Conservation (phyloP, 345 rosid genomes). For the Citrus cavaleriei region DNA sequence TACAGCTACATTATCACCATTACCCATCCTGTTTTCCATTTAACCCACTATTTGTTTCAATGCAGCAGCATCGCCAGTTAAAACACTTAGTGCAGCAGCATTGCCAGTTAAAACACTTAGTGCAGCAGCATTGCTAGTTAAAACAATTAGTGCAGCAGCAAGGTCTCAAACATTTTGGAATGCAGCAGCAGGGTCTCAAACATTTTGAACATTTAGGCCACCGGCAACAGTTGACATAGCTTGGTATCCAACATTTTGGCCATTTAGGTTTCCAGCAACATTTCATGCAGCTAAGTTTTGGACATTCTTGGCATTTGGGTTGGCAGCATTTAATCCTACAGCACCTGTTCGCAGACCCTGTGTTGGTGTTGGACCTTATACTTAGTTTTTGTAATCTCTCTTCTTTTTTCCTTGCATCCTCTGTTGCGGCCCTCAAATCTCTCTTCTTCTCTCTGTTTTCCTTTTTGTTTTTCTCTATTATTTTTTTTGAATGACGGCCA, state of each 20-base stretch:
- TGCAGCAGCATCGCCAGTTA: constrained; percentile 30
- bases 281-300: constrained; percentile 21
- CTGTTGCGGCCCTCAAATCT: no score
- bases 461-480: no score
- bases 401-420: no score
- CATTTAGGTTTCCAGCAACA: constrained; percentile 36
- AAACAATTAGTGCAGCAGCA: constrained; percentile 17
- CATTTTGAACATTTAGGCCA: constrained; percentile 41
- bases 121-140: constrained; percentile 35
- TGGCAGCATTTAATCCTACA: constrained; percentile 44
- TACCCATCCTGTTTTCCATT: constrained; percentile 33
- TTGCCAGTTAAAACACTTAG: constrained; percentile 34
- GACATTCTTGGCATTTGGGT: constrained; percentile 43
- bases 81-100: constrained; percentile 33
- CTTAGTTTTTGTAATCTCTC: no score
- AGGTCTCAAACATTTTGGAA: constrained; percentile 22
- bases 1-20: constrained; percentile 27
- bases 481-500: no score
- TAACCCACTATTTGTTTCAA: constrained; percentile 11
- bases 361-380: constrained; percentile 17
- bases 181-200: constrained; percentile 14
- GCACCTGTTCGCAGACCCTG: constrained; percentile 25
- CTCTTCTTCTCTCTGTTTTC: no score
- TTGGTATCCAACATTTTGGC: constrained; percentile 40
- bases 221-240: constrained; percentile 42